Evolutionary conservation across 257 asterid genomes (phyloP), one percentile per base, ranked within the genome.

Genomic region (Vinca minor): DNA sequence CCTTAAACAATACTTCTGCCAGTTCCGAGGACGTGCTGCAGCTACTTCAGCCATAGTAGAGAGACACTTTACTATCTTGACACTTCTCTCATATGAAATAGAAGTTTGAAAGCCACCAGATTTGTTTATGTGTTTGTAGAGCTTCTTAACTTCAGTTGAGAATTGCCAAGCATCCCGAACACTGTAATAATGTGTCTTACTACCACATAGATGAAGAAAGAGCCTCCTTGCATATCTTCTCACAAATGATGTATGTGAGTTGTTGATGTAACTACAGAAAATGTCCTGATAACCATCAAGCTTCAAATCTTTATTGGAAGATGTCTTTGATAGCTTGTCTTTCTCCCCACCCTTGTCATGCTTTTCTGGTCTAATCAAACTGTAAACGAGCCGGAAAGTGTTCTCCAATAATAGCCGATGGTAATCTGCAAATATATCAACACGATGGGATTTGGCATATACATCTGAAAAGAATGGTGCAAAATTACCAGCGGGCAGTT

Each of bases 201-300:
- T 89, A 67, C 96, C 97, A 74, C 99, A 89, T 13, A 93, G 83
- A 78, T 93, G 97, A 79, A 93, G 83, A 82, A 93, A 89, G 69
- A 93, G 82, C 81, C 96, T 85, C 81, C 99, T 84, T 34, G 97
- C 99, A 49, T 87, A 89, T 80, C 99, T 87, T 69, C 97, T 89
- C 63, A 93, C 88, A 53, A 83, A 87, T 18, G 89, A 67, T 41
- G 99, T 93, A 72, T 87, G 85, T 4, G 92, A 84, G 73, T 93
- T 89, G 84, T 89, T 93, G 79, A 93, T 93, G 77, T 93, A 93
- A 77, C 92, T 82, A 86, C 99, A 93, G 65, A 93, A 87, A 68
- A 87, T 92, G 74, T 93, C 99, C 81, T 89, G 99, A 80, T 84
- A 89, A 46, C 90, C 97, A 73, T 93, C 99, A 50, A 93, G 94